Percentiles rank a stretch among this genome's conserved stretches.
These are phyloP conservation scores for Poa pratensis DNA, from an alignment of 176 grass and related monocot species.

Conservation along the genomic window DNA sequence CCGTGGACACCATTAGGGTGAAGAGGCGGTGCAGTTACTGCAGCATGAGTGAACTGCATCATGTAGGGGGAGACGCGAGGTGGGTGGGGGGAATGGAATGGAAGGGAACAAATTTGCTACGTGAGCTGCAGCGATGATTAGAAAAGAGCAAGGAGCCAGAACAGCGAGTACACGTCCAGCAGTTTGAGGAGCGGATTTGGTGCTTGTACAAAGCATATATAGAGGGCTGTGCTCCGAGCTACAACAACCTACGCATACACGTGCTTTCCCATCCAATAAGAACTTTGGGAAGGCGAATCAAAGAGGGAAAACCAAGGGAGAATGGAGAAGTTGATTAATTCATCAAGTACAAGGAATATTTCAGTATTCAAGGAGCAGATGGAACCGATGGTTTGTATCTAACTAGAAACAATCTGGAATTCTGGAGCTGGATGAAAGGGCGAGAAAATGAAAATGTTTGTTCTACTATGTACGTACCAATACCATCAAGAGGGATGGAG, in stretches of 20 bases:
- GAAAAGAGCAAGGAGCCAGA: slow-evolving; percentile 46
- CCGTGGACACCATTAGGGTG: slow-evolving; percentile 55
- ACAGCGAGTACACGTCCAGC: slow-evolving; percentile 57
- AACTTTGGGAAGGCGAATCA: slow-evolving; percentile 49
- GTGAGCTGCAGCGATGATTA: slow-evolving; percentile 38
- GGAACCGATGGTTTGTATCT: slow-evolving; percentile 42
- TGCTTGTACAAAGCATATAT: slow-evolving; percentile 97
- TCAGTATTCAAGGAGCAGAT: slow-evolving; percentile 54
- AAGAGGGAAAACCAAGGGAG: slow-evolving; percentile 38
- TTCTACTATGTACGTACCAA: slow-evolving; percentile 32
- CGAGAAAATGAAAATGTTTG: slow-evolving; percentile 30
- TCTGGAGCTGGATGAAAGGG: slow-evolving; percentile 37
- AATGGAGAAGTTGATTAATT: slow-evolving; percentile 45
- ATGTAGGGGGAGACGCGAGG: slow-evolving; percentile 55
- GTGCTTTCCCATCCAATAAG: slow-evolving; percentile 46
- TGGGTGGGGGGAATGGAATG: slow-evolving; percentile 20
- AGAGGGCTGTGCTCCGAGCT: slow-evolving; percentile 72
- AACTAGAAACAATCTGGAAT: slow-evolving; percentile 34
- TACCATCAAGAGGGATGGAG: slow-evolving; percentile 30
- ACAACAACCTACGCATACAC: slow-evolving; percentile 36
- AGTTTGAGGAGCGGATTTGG: slow-evolving; percentile 73
- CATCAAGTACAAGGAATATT: slow-evolving; percentile 79
- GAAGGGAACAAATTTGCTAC: slow-evolving; percentile 28
- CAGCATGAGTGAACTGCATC: slow-evolving; percentile 90
- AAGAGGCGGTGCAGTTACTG: slow-evolving; percentile 57